phyloP scores from a whole-genome alignment of 2,329 filamentous ascomycete species.

The Rhexocercosporidium sp. region DNA sequence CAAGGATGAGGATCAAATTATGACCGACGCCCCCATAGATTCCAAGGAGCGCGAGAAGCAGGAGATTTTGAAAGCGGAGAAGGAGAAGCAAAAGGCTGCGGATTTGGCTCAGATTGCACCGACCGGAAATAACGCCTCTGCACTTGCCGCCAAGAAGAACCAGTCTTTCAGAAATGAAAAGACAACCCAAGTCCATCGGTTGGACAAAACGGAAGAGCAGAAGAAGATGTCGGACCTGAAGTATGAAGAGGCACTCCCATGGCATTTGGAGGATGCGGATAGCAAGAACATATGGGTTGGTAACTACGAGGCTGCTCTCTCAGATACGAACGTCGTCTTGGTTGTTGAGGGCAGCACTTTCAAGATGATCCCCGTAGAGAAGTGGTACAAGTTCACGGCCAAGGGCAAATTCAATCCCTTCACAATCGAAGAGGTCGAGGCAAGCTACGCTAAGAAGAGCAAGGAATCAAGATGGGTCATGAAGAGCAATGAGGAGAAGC shows the following conservation, averaged over 20 bases:
- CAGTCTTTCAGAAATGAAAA: conserved; percentile 81
- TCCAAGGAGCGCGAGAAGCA: conserved; percentile 65
- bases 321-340: conserved; percentile 82
- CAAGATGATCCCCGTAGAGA: conserved; percentile 89
- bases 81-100: conserved; percentile 82
- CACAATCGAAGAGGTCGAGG: conserved; percentile 84
- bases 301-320: conserved; percentile 86
- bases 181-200: conserved; percentile 82
- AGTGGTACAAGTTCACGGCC: conserved; percentile 88
- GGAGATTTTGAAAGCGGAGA: conserved; percentile 76
- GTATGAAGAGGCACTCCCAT: conserved; percentile 94
- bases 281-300: conserved; percentile 95
- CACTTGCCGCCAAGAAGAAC: conserved; percentile 41
- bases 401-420: conserved; percentile 81
- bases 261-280: conserved; percentile 96
- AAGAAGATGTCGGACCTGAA: conserved; percentile 75
- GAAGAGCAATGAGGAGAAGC: conserved; percentile 65
- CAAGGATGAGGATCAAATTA: conserved; percentile 59
- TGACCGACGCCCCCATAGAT: conserved; percentile 50
- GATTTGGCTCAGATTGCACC: conserved; percentile 95
- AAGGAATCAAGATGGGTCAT: conserved; percentile 83
- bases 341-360: conserved; percentile 74
- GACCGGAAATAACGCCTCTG: conserved; percentile 61
- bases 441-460: conserved; percentile 78
- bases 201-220: conserved; percentile 71